Percentiles rank a stretch among this genome's conserved stretches.
Conservation (phyloP, 2,329 filamentous ascomycete genomes). For the Chaetomiaceae sp. region DNA sequence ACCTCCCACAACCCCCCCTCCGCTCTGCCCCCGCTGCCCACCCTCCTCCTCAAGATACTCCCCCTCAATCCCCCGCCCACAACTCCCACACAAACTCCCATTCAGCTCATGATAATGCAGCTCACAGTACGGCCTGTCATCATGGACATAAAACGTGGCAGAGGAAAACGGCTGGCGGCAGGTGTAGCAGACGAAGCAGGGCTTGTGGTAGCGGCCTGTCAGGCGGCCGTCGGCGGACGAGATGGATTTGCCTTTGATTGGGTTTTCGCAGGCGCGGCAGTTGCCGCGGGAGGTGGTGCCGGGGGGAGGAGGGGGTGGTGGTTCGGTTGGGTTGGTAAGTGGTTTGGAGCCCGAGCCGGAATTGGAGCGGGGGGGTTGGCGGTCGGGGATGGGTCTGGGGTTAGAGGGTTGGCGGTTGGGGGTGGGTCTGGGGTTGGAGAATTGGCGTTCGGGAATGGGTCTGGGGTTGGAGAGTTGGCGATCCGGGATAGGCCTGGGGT, state of each 20-base stretch:
- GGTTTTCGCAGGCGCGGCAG: conserved; percentile 75
- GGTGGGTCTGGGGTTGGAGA: neutral
- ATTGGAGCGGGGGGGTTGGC: no score
- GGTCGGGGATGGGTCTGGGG: no score
- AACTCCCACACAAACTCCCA: conserved; percentile 75
- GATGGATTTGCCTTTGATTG: conserved; percentile 85
- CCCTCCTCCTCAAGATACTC: conserved; percentile 83
- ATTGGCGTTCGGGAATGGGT: neutral
- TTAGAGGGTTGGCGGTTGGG: neutral
- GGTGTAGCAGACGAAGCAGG: conserved; percentile 86
- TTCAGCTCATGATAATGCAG: conserved; percentile 91
- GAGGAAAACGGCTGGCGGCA: conserved; percentile 79
- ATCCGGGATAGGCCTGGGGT: no score
- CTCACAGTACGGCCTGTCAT: conserved; percentile 85
- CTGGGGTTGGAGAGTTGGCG: no score
- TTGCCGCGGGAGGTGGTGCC: conserved; percentile 50
- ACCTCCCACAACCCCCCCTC: no score
- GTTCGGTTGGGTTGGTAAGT: conserved; percentile 14
- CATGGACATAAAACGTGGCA: conserved; percentile 85
- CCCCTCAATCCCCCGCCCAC: conserved; percentile 83
- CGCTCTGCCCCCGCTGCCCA: conserved; percentile 25
- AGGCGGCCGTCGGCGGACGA: conserved; percentile 89
- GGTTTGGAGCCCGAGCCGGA: conserved; percentile 7
- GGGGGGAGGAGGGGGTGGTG: conserved; percentile 36
- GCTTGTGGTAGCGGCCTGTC: conserved; percentile 90